A percentile compares a stretch with the other conserved stretches of the same genome.
Conservation (phyloP, 2,329 filamentous ascomycete species). For the Sarocladiaceae sp. region DNA sequence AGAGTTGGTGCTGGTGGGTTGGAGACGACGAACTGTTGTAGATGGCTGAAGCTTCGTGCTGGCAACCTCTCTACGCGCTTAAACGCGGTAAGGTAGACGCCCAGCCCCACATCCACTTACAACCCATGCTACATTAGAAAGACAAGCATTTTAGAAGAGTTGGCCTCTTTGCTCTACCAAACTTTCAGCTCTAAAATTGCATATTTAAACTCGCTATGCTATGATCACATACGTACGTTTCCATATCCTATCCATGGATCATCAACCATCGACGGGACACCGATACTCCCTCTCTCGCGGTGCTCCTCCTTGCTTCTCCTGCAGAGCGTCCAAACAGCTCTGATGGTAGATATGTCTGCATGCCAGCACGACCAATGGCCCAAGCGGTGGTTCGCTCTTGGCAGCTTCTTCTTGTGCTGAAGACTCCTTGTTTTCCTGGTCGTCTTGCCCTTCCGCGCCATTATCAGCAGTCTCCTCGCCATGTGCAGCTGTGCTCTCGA, state of each 20-base stretch:
- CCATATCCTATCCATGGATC: too few relatives aligned
- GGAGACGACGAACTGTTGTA: background rate
- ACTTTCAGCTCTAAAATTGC: too few relatives aligned
- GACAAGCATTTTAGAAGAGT: too few relatives aligned
- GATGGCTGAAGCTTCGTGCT: background rate
- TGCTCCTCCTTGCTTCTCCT: conserved; percentile 46
- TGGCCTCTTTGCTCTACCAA: too few relatives aligned
- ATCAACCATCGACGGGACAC: conserved; percentile 55
- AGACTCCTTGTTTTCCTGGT: conserved; percentile 14
- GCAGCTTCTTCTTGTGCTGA: conserved; percentile 14
- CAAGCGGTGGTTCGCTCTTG: conserved; percentile 47
- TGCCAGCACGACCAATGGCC: conserved; percentile 62
- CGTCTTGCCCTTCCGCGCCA: conserved; percentile 20
- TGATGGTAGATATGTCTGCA: conserved; percentile 70
- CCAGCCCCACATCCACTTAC: background rate
- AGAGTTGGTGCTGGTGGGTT: background rate
- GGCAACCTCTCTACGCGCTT: too few relatives aligned
- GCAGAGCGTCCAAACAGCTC: conserved; percentile 62
- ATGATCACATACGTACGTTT: conserved; percentile 1
- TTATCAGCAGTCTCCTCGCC: background rate
- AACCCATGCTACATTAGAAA: too few relatives aligned
- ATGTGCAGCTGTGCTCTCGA: conserved; percentile 19
- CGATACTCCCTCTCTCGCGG: conserved; percentile 46
- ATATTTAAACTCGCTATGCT: conserved; percentile 1
- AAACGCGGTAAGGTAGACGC: conserved; percentile 3